Conservation (phyloP, 2,329 filamentous ascomycete genomes). For the Leptosphaerulina australis region DNA sequence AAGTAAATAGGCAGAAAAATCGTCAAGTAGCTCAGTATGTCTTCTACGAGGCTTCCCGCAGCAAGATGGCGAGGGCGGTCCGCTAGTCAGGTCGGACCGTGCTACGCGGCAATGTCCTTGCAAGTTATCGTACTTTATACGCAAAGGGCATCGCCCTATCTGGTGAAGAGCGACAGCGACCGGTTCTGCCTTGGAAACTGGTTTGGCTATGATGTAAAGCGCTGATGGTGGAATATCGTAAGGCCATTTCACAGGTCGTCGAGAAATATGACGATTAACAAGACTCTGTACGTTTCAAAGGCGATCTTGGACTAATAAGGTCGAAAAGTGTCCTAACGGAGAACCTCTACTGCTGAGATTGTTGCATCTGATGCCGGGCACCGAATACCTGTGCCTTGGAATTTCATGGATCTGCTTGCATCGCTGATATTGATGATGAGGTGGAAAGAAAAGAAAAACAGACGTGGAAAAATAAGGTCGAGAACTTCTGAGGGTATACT, state of each 20-base stretch:
- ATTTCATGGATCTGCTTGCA: background rate
- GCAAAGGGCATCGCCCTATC: conserved; percentile 1
- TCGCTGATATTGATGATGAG: background rate
- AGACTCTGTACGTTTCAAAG: background rate
- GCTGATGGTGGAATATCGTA: background rate
- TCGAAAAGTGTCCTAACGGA: too few species aligned
- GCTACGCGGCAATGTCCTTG: conserved; percentile 14
- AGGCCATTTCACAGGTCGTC: background rate
- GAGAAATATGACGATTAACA: conserved; percentile 6
- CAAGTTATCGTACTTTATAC: conserved; percentile 10
- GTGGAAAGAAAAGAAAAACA: background rate
- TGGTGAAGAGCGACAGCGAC: conserved; percentile 10
- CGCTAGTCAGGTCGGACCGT: conserved; percentile 31
- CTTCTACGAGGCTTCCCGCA: conserved; percentile 30
- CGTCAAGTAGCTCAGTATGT: too few species aligned
- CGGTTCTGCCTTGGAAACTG: conserved; percentile 4
- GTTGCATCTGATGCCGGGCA: background rate
- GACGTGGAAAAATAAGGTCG: background rate
- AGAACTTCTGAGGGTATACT: background rate
- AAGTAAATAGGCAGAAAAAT: background rate
- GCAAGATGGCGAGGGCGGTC: conserved; percentile 29
- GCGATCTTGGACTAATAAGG: background rate
- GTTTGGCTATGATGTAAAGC: conserved; percentile 10
- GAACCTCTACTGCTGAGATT: background rate
- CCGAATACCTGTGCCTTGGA: background rate